Evolutionary conservation across 352 stramenopile species (phyloP).

Genomic region (Globisporangium uncinulatum): DNA sequence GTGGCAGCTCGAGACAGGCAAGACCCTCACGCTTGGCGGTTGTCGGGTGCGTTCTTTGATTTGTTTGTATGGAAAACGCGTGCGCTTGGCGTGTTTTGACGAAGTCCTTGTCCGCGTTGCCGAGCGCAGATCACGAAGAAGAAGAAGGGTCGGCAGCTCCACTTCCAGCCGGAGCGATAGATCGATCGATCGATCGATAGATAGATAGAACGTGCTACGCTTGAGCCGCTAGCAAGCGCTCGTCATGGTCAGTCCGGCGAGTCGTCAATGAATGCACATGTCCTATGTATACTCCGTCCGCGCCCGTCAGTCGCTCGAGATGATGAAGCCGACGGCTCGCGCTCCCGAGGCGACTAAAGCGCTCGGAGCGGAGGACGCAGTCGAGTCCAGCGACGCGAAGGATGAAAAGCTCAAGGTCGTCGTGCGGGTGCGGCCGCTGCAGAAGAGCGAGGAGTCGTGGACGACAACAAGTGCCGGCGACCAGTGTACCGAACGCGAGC

Average conservation of each 20-base stretch:
- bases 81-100: background rate
- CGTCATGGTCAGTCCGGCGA: no score
- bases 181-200: constrained; percentile 1
- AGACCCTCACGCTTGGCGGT: constrained; percentile 59
- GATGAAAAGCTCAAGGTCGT: constrained; percentile 66
- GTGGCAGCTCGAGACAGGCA: constrained; percentile 43
- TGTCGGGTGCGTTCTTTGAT: constrained; percentile 42
- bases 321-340: no score
- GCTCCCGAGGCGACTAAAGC: no score
- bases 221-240: no score
- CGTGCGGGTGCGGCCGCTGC: constrained; percentile 46
- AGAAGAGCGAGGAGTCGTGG: constrained; percentile 46
- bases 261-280: no score
- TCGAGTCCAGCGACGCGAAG: background rate
- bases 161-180: constrained; percentile 33
- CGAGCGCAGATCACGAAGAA: constrained; percentile 25
- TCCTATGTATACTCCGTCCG: no score
- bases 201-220: background rate
- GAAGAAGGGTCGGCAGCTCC: constrained; percentile 22
- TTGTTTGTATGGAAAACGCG: background rate
- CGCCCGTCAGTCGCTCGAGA: no score
- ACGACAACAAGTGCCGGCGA: constrained; percentile 3
- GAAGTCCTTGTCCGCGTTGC: background rate
- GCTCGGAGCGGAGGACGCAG: background rate
- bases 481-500: background rate